Evolutionary conservation across 768 basidiomycete genomes (phyloP).

Genomic region (Collybia mongolica): DNA sequence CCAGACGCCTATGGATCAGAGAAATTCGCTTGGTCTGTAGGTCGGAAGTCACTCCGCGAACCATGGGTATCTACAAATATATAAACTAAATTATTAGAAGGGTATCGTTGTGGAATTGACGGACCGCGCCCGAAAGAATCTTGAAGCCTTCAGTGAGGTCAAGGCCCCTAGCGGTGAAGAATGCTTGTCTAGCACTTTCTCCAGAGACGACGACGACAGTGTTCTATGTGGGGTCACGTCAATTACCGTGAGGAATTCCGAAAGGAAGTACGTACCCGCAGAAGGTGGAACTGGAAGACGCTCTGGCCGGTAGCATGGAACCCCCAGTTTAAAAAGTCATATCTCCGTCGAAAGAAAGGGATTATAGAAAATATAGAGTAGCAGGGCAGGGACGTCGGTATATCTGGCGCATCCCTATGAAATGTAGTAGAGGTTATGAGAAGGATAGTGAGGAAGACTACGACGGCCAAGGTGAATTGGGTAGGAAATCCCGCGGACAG

Average conservation of each 20-base stretch:
- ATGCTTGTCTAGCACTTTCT: constrained; percentile 63
- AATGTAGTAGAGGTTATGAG: constrained; percentile 43
- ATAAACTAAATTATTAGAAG: constrained; percentile 11
- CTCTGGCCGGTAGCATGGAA: constrained; percentile 66
- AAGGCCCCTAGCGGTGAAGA: constrained; percentile 68
- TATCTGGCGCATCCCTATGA: constrained; percentile 47
- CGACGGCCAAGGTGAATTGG: constrained; percentile 46
- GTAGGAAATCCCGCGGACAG: constrained; percentile 49
- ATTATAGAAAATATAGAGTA: constrained; percentile 54
- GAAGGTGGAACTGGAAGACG: constrained; percentile 68
- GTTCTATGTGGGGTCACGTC: constrained; percentile 42
- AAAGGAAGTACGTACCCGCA: constrained; percentile 47
- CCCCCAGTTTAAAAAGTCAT: constrained; percentile 73
- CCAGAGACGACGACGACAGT: constrained; percentile 77
- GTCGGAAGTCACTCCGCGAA: constrained; percentile 72
- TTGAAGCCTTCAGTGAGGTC: constrained; percentile 81
- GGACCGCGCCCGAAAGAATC: constrained; percentile 73
- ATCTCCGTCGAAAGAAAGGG: constrained; percentile 68
- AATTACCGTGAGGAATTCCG: constrained; percentile 1
- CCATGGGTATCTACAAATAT: constrained; percentile 63
- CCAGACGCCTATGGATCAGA: constrained; percentile 71
- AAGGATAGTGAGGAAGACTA: constrained; percentile 46
- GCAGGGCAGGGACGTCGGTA: constrained; percentile 58
- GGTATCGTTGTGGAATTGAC: constrained; percentile 24
- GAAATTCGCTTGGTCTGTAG: constrained; percentile 60